Evolutionary conservation across 305 asterid genomes (phyloP), one percentile per base, ranked within the genome.

Genomic region (Rubia tinctorum): DNA sequence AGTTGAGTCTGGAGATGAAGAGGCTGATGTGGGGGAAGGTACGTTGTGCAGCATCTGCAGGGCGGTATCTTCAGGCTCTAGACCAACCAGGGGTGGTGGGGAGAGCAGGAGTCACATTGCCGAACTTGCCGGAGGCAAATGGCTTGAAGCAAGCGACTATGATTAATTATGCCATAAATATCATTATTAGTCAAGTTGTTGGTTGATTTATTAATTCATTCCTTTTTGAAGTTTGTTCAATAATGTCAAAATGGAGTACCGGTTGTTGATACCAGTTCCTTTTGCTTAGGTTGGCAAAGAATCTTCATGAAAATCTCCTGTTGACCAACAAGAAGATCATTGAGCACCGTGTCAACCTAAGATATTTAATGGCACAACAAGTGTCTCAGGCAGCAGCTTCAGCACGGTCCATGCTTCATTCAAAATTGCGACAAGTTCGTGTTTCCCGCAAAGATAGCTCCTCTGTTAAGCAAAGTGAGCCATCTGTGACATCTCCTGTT

Each of bases 341-440:
- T 74, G 90, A 88, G 80, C 88, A 89, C 66, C 77, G 82, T 55
- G 74, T 72, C 71, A 75, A 82, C 78, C 90, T 87, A 82, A 87
- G 87, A 82, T 74, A 78, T 74, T 70, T 84, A 73, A 89, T 89
- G 88, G 83, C 82, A 78, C 88, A 85, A 75, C 95, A 92, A 80
- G 79, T 89, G 74, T 80, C 86, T 11, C 76, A 86, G 75, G 84
- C 84, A 64, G 96, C 96, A 74, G 90, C 91, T 75, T 82, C 87
- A 63, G 99, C 99, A 55, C 97, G 97, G 45, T 95, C 98, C 51
- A 67, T 81, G 73, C 89, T 92, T 81, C 96, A 92, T 77, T 82
- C 81, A 81, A 87, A 85, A 83, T 80, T 89, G 70, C 83, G 98
- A 55, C 86, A 86, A 80, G 81, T 73, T 68, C 95, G 94, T 20